Evolutionary conservation across 2,329 filamentous ascomycete genomes (phyloP), one percentile per base, ranked within the genome.

Genomic region (Pseudogymnoascus sp.): DNA sequence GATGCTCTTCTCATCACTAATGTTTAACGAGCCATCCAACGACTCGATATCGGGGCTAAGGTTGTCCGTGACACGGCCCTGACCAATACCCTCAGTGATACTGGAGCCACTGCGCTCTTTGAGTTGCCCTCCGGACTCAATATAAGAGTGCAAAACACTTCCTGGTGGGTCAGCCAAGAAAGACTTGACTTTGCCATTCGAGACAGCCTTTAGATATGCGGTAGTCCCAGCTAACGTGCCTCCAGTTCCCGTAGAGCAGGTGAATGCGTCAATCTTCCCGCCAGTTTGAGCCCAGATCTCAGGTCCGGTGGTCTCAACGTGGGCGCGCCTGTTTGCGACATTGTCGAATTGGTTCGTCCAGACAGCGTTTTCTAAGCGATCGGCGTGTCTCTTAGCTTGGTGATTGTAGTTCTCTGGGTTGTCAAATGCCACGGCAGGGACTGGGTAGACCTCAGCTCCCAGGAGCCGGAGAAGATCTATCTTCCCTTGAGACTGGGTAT

Each of bases 291-390:
- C 79, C 94, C 94, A 99, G 73, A 99, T 96, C 77, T 99, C 94
- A 0, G 94, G 94, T 0, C 94, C 94, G 0, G 94, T 99, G 1
- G 93, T 97, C 80, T 97, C 93, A 69, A 97, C 88, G 74, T 99
- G 94, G 58, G 94, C 94, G 71, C 90, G 87, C 61, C 94, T 84
- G 77, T 99, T 99, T 61, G 94, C 94, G 61, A 83, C 86, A 79
- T 99, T 99, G 75, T 99, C 94, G 77, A 99, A 99, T 78, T 99
- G 94, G 77, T 99, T 95, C 49, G 94, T 99, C 94, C 94, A 99
- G 12, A 97, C 92, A 7, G 93, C 92, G 70, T 94, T 94, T 14
- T 91, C 87, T 59, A 95, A 77, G 2, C 81, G 75, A 74, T 94
- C 92, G n/a, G 94, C 94, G 76, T 97, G 93, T 43, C 93, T 81